Percentiles rank a stretch among this genome's conserved stretches.
These are phyloP conservation scores for Vinca minor DNA, from an alignment of 257 asterid genomes.

Conservation along the genomic window DNA sequence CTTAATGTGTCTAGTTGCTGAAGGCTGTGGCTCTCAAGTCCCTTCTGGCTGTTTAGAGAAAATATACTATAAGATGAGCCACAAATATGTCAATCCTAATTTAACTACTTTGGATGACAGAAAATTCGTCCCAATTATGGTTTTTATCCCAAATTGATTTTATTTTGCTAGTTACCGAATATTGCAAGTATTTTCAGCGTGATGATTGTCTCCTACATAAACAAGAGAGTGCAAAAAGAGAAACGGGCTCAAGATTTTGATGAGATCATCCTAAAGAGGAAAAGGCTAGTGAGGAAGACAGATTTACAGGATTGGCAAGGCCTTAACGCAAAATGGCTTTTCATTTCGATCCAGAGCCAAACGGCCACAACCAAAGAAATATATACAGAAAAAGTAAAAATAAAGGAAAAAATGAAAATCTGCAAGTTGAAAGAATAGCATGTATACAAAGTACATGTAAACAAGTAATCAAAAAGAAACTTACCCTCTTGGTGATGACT, in stretches of 20 bases:
- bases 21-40: no score
- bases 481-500: slow-evolving; percentile 59
- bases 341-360: background rate
- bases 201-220: background rate
- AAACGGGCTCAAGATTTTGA: no score
- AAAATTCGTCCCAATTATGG: no score
- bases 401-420: background rate
- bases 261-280: background rate
- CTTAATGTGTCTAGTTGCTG: no score
- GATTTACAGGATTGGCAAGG: background rate
- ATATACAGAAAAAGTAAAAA: background rate
- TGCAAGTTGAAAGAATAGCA: background rate
- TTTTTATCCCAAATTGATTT: background rate
- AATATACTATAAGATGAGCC: no score
- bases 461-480: background rate
- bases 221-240: no score
- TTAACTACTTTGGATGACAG: no score
- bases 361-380: background rate
- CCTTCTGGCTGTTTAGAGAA: no score
- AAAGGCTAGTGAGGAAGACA: background rate
- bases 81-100: no score
- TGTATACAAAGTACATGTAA: background rate
- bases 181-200: no score
- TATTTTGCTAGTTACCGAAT: background rate
- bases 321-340: no score